Evolutionary conservation across 1,284 basidiomycete genomes (phyloP), one percentile per base, ranked within the genome.

Genomic region (Abortiporus biennis): DNA sequence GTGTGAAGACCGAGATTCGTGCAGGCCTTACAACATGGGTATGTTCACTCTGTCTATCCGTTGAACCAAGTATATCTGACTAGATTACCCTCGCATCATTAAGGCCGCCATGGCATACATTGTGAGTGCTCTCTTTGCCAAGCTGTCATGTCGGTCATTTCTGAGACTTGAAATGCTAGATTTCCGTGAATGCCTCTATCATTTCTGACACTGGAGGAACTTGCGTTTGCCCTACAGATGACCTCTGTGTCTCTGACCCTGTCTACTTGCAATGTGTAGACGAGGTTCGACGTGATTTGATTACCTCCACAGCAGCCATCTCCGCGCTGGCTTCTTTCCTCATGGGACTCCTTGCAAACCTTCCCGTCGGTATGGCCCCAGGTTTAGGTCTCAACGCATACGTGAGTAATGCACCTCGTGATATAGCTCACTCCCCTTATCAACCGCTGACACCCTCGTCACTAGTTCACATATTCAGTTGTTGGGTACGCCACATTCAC

Each of bases 21-120:
- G 88, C 88, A 19, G 88, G 88, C 27, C 43, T 89, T 27, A 89
- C 87, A 46, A 91, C 87, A 61, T 90, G 86, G 78, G 85, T 86
- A 51, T 53, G 78, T 57, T 11, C 17, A 31, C 9, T 22, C 27
- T 24, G 16, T 36, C 27, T 31, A 38, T 27, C 16, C 34, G 40
- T n/a, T 32, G 15, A 21, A n/a, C n/a, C n/a, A n/a, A n/a, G n/a
- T n/a, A 20, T 37, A 27, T 21, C 19, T 17, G 13, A 34, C 45
- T 17, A 36, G 43, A 35, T 5, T 32, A 12, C n/a, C 27, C 27
- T 29, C n/a, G 27, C n/a, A 29, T n/a, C 27, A 25, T 44, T 22
- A 37, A 78, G 77, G 79, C 80, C 3, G 74, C 78, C 16, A 82
- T 82, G 80, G 79, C 80, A 12, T 82, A 80, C 61, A 81, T 81